Evolutionary conservation across 495 filamentous ascomycete species (phyloP).

Genomic region (Neurospora intermedia): DNA sequence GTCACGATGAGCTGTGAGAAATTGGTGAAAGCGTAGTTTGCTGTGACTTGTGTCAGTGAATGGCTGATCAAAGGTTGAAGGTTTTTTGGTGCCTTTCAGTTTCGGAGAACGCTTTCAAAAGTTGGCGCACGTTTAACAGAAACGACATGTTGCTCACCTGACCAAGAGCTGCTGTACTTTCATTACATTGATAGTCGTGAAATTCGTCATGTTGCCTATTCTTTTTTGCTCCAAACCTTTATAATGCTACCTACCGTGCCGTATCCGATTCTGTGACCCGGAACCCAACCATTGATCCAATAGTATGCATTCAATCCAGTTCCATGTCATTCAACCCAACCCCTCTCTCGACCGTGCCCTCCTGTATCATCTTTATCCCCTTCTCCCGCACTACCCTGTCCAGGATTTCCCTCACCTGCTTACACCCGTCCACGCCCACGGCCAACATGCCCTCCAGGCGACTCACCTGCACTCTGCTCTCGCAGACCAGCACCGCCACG

Average conservation of each 20-base stretch:
- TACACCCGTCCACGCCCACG: conserved; percentile 85
- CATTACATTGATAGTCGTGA: neutral
- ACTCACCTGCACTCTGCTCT: conserved; percentile 66
- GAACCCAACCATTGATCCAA: neutral
- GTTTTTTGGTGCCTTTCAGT: neutral
- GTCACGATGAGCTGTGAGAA: conserved; percentile 37
- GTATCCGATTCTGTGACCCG: neutral
- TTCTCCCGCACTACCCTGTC: conserved; percentile 58
- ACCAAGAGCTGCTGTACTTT: neutral
- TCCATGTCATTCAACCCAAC: conserved; percentile 33
- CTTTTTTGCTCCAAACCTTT: neutral
- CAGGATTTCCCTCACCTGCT: conserved; percentile 67
- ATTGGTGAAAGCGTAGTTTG: neutral
- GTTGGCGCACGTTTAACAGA: neutral
- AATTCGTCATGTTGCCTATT: neutral
- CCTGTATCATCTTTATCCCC: conserved; percentile 53
- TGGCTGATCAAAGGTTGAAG: neutral
- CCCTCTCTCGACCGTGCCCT: conserved; percentile 39
- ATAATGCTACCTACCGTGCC: neutral
- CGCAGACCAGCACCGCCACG: conserved; percentile 70
- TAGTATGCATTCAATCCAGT: conserved; percentile 22
- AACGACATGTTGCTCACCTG: neutral
- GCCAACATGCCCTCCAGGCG: conserved; percentile 85
- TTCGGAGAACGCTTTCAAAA: neutral
- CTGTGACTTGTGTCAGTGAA: neutral